A percentile compares a stretch with the other conserved stretches of the same genome.
phyloP scores from a whole-genome alignment of 1,284 basidiomycete genomes.

The Tylopilus sp. region DNA sequence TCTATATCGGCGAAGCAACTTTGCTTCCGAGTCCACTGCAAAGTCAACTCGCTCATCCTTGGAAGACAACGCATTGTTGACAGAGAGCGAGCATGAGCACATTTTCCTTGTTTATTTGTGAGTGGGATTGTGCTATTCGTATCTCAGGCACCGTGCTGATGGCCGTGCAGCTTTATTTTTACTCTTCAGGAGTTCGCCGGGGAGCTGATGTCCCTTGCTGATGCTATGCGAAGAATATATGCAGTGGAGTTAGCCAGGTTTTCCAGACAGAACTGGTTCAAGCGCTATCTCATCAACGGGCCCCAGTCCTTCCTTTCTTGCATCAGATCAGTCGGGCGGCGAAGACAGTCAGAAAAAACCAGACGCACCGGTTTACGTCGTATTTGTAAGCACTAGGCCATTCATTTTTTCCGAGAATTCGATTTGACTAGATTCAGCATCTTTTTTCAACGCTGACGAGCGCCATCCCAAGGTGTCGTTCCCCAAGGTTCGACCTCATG shows the following conservation, averaged over 20 bases:
- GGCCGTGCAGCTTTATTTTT: conserved; percentile 75
- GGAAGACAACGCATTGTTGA: conserved; percentile 41
- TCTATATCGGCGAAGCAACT: conserved; percentile 62
- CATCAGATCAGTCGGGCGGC: conserved; percentile 19
- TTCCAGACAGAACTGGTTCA: conserved; percentile 43
- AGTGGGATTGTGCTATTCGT: conserved; percentile 33
- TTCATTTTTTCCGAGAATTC: conserved; percentile 1
- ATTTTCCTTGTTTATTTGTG: conserved; percentile 91
- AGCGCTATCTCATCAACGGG: conserved; percentile 33
- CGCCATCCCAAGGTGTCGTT: conserved; percentile 68
- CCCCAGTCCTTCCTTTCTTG: conserved; percentile 25
- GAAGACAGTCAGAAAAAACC: conserved; percentile 13
- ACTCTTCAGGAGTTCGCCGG: conserved; percentile 88
- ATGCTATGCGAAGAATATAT: conserved; percentile 77
- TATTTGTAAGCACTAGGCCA: conserved; percentile 42
- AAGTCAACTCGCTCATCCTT: conserved; percentile 35
- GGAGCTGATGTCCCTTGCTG: conserved; percentile 78
- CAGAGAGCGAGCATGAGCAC: conserved; percentile 55
- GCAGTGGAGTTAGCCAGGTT: conserved; percentile 54
- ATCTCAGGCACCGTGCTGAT: conserved; percentile 4
- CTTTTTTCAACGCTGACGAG: conserved; percentile 56
- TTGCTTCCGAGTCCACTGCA: conserved; percentile 35
- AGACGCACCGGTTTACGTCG: conserved; percentile 28
- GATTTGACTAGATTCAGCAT: conserved; percentile 43
- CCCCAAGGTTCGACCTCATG: conserved; percentile 79